A percentile compares a stretch with the other conserved stretches of the same genome.
Conservation (phyloP, 345 rosid genomes). For the Euphorbia pulcherrima region DNA sequence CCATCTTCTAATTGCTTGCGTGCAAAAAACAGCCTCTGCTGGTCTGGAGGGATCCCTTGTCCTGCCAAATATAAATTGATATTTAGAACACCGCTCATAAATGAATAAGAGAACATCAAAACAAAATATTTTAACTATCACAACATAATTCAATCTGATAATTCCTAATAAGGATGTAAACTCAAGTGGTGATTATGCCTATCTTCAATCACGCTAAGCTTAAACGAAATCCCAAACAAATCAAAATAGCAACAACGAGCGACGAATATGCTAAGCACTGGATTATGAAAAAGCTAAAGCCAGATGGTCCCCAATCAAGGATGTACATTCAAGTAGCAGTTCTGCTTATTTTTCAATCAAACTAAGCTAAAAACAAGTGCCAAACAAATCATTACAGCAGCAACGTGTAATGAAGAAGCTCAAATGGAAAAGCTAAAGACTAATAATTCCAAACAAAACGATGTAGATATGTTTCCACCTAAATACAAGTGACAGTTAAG, state of each 20-base stretch:
- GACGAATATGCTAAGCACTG: no score
- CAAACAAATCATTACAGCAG: no score
- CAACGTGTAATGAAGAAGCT: no score
- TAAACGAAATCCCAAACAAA: no score
- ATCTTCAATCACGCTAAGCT: no score
- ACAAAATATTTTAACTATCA: no score
- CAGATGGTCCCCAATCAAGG: neutral
- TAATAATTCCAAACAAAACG: neutral
- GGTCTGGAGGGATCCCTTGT: conserved; percentile 94
- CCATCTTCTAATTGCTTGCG: conserved; percentile 98
- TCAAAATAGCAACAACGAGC: no score
- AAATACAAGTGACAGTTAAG: no score
- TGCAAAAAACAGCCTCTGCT: conserved; percentile 89
- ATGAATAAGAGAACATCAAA: no score
- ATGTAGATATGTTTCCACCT: no score
- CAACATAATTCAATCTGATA: neutral
- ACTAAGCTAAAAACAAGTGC: no score
- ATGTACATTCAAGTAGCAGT: neutral
- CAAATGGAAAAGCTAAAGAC: neutral
- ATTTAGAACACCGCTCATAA: neutral
- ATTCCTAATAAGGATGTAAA: neutral
- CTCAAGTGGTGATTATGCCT: no score
- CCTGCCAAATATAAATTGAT: conserved; percentile 34
- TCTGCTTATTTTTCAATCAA: neutral
- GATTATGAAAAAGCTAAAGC: neutral